Evolutionary conservation across 1,139 yeast genomes (phyloP).

Genomic region (Arxiozyma slooffiae): DNA sequence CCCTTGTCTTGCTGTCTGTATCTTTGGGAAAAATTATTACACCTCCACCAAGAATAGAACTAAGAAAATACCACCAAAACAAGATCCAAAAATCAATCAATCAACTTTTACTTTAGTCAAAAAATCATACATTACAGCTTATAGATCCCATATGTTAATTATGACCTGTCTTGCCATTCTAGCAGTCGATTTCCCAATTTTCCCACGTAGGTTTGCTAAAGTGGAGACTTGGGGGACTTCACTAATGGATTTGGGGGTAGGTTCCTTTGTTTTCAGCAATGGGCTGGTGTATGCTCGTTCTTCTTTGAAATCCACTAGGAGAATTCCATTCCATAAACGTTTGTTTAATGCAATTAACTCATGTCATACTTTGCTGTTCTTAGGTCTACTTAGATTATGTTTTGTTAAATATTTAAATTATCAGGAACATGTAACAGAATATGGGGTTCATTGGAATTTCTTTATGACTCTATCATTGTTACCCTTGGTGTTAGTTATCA

Average conservation of each 20-base stretch:
- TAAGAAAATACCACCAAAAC: not conserved
- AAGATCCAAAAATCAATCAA: slow-evolving; percentile 1
- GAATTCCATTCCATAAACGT: slow-evolving; percentile 33
- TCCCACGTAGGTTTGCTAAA: slow-evolving; percentile 89
- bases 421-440: slow-evolving; percentile 91
- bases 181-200: slow-evolving; percentile 82
- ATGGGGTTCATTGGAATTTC: slow-evolving; percentile 96
- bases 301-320: slow-evolving; percentile 34
- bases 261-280: slow-evolving; percentile 96
- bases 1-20: slow-evolving; percentile 19
- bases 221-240: slow-evolving; percentile 99
- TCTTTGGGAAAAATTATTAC: slow-evolving; percentile 2
- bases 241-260: slow-evolving; percentile 93
- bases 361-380: slow-evolving; percentile 45
- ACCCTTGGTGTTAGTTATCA: slow-evolving; percentile 45
- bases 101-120: slow-evolving; percentile 23
- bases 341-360: slow-evolving; percentile 35
- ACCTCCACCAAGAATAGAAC: slow-evolving; percentile 2
- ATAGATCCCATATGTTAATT: slow-evolving; percentile 80
- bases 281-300: slow-evolving; percentile 76
- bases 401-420: slow-evolving; percentile 80
- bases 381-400: slow-evolving; percentile 62
- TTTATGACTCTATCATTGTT: slow-evolving; percentile 79
- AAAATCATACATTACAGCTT: slow-evolving; percentile 68
- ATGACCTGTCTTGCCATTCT: slow-evolving; percentile 79